These are phyloP conservation scores for Candida andamanensis DNA, from an alignment of 805 yeast genomes.

Conservation along the genomic window DNA sequence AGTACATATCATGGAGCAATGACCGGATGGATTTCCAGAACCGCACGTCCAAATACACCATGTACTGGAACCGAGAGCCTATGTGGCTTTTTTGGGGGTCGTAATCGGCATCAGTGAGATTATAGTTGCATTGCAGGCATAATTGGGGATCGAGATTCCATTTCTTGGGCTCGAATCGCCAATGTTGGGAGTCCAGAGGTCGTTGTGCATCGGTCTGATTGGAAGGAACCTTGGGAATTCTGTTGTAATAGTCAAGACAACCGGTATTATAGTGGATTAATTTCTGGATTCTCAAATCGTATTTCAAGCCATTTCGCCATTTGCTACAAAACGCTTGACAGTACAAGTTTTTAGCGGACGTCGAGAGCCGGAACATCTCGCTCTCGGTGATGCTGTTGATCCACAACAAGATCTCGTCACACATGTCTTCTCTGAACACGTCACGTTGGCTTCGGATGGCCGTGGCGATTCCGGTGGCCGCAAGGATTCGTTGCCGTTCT, in stretches of 20 bases:
- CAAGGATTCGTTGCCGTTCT: slow-evolving; percentile 51
- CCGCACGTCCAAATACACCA: slow-evolving; percentile 62
- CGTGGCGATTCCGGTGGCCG: slow-evolving; percentile 60
- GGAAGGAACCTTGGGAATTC: slow-evolving; percentile 34
- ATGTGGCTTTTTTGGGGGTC: slow-evolving; percentile 20
- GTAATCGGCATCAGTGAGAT: slow-evolving; percentile 24
- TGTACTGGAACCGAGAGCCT: slow-evolving; percentile 56
- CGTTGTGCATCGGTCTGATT: slow-evolving; percentile 5
- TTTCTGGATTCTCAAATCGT: slow-evolving; percentile 10
- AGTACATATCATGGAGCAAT: slow-evolving; percentile 57
- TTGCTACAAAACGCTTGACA: slow-evolving; percentile 54
- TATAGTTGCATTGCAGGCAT: slow-evolving; percentile 46
- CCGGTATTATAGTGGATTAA: slow-evolving; percentile 22
- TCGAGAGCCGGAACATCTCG: slow-evolving; percentile 46
- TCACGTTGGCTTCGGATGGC: slow-evolving; percentile 66
- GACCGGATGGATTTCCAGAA: slow-evolving; percentile 63
- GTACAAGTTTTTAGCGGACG: slow-evolving; percentile 43
- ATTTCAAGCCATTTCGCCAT: slow-evolving; percentile 53
- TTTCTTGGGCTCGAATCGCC: slow-evolving; percentile 33
- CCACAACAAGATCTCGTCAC: slow-evolving; percentile 68
- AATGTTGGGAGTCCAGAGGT: slow-evolving; percentile 19
- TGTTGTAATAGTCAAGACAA: slow-evolving; percentile 26
- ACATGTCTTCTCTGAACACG: slow-evolving; percentile 74
- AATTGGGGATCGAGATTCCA: slow-evolving; percentile 46
- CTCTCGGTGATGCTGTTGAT: slow-evolving; percentile 53